Evolutionary conservation across 2,329 filamentous ascomycete species (phyloP).

Genomic region (Apiospora phragmitis): DNA sequence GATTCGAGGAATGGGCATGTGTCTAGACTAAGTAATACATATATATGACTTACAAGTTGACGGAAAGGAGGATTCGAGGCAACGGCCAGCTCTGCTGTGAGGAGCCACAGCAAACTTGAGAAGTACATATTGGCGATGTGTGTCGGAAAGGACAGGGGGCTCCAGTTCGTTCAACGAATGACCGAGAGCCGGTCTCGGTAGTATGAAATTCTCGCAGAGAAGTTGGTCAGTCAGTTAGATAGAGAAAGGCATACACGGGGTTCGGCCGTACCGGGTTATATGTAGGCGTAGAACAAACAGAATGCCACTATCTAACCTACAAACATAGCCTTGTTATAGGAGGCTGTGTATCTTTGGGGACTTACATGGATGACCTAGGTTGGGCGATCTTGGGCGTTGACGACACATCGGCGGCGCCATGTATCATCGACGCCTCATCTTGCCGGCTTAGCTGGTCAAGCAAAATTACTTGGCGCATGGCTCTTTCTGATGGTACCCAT

Average conservation of each 20-base stretch:
- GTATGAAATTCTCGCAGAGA: not conserved
- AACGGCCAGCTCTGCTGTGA: not conserved
- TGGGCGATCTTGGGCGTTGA: not conserved
- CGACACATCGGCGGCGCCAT: not conserved
- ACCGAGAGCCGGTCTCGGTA: not conserved
- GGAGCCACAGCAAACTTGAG: not conserved
- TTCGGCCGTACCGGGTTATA: not conserved
- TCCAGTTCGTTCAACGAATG: not conserved
- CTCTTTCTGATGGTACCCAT: not conserved
- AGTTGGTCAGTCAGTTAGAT: not conserved
- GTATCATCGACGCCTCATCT: not conserved
- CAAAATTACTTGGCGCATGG: not conserved
- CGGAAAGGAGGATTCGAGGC: not conserved
- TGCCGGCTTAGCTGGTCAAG: not conserved
- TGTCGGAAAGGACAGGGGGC: not conserved
- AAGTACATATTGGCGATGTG: not conserved
- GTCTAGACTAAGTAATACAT: no score
- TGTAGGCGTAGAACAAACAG: not conserved
- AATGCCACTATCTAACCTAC: not conserved
- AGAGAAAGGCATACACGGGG: not conserved
- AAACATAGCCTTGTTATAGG: not conserved
- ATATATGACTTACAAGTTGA: not conserved
- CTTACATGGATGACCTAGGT: not conserved
- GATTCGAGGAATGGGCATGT: no score
- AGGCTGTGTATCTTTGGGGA: not conserved